Evolutionary conservation across 2,329 filamentous ascomycete species (phyloP), one percentile per base, ranked within the genome.

Genomic region (Clathrospora elynae): DNA sequence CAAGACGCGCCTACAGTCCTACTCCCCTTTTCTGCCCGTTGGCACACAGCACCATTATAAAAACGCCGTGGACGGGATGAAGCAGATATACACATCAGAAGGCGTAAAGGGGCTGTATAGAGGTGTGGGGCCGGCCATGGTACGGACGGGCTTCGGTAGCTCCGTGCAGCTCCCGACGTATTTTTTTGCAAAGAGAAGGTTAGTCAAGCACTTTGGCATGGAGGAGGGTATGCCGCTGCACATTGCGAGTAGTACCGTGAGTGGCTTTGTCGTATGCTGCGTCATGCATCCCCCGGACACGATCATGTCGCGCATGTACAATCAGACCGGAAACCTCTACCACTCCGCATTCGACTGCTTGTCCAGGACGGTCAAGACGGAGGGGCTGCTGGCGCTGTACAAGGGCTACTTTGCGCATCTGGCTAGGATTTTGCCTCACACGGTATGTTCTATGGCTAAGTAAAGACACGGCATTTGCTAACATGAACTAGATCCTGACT

Each of bases 231-330:
- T 90, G 24, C 85, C 87, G 30, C 75, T 99, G 62, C 93, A 99
- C 70, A 76, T 99, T 55, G 81, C 89, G 24, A 95, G 90, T 70
- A 96, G 90, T 60, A 85, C 92, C 4, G 85, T 83, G 24, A 96
- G 90, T 62, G 93, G 93, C 1, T 96, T 99, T 63, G 93, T 96
- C 9, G 93, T 99, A 12, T 99, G 93, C 75, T 89, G 88, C 59
- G 85, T 97, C 53, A 99, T 99, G 93, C 93, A 99, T 66, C 93
- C 93, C 39, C 93, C 93, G 81, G 93, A 99, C 71, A 99, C 93
- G 4, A 88, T 99, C 73, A 99, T 99, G 93, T 93, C 90, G 50
- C 87, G 93, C 51, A 86, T 99, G 78, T 99, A 99, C 78, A 99
- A 99, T 76, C 93, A 99, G 71, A 95, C 91, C 50, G 93, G 93